Evolutionary conservation across 1,284 basidiomycete genomes (phyloP).

Genomic region (Naganishia liquefaciens): DNA sequence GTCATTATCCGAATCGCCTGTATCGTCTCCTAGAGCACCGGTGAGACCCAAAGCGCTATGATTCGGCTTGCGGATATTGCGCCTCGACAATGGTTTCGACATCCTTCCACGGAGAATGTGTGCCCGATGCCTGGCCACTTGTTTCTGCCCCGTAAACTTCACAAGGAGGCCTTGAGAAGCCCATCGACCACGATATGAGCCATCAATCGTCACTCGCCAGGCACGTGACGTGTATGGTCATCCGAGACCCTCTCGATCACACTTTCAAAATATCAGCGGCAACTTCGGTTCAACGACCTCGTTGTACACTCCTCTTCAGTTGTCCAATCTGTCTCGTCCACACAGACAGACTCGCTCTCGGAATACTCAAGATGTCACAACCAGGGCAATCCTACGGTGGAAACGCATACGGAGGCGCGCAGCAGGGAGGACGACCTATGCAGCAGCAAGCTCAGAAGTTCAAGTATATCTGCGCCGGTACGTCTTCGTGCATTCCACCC

Average conservation of each 20-base stretch:
- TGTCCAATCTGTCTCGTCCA: background rate
- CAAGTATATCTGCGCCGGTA: slow-evolving; percentile 93
- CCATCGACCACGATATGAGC: background rate
- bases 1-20: slow-evolving; percentile 19
- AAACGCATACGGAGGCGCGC: slow-evolving; percentile 11
- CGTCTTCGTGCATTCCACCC: slow-evolving; percentile 41
- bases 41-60: slow-evolving; percentile 19
- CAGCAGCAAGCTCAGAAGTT: slow-evolving; percentile 59
- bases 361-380: slow-evolving; percentile 8
- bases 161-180: background rate
- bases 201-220: background rate
- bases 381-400: slow-evolving; percentile 22
- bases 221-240: slow-evolving; percentile 23
- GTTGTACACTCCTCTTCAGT: background rate
- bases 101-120: background rate
- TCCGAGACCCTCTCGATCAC: slow-evolving; percentile 11
- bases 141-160: background rate
- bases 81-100: slow-evolving; percentile 18
- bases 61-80: slow-evolving; percentile 17
- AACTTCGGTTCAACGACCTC: background rate
- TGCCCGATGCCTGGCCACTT: background rate
- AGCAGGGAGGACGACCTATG: slow-evolving; percentile 20
- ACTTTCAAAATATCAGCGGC: slow-evolving; percentile 19
- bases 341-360: background rate
- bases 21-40: slow-evolving; percentile 27